Evolutionary conservation across 2,329 filamentous ascomycete genomes (phyloP).

Genomic region (Calonectria leucothoes): DNA sequence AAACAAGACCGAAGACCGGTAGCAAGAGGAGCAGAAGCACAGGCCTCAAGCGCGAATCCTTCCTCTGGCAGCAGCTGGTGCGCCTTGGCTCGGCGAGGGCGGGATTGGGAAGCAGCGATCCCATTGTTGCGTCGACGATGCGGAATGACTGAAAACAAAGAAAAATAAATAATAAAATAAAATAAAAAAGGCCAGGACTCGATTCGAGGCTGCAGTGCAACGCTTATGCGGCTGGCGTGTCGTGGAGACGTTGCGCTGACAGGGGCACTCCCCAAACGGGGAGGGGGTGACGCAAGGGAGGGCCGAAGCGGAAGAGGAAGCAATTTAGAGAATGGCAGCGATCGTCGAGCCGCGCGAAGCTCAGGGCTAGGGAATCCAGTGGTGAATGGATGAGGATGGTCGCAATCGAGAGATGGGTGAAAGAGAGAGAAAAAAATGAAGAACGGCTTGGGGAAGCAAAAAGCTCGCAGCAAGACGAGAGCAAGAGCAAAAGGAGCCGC

Average conservation of each 20-base stretch:
- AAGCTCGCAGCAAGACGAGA: too few relatives aligned
- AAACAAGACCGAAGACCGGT: conserved; percentile 26
- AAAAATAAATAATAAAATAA: too few relatives aligned
- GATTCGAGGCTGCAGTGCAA: background rate
- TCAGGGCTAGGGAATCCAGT: background rate
- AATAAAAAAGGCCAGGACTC: too few relatives aligned
- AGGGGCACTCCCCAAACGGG: background rate
- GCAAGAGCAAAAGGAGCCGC: background rate
- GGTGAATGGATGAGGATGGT: background rate
- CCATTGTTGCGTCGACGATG: conserved; percentile 23
- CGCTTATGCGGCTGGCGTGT: background rate
- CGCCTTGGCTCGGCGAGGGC: background rate
- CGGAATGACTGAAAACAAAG: background rate
- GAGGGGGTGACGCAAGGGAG: background rate
- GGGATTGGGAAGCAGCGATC: conserved; percentile 7
- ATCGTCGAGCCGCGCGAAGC: background rate
- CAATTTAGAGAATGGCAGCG: background rate
- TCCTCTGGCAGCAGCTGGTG: conserved; percentile 14
- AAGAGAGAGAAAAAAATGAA: background rate
- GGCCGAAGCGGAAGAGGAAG: background rate
- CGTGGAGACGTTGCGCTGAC: background rate
- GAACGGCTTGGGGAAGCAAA: background rate
- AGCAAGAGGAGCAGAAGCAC: conserved; percentile 27
- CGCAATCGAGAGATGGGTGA: background rate
- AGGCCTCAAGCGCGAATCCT: conserved; percentile 12